Evolutionary conservation across 2,329 filamentous ascomycete genomes (phyloP), one percentile per base, ranked within the genome.

Genomic region (Claviceps sp.): DNA sequence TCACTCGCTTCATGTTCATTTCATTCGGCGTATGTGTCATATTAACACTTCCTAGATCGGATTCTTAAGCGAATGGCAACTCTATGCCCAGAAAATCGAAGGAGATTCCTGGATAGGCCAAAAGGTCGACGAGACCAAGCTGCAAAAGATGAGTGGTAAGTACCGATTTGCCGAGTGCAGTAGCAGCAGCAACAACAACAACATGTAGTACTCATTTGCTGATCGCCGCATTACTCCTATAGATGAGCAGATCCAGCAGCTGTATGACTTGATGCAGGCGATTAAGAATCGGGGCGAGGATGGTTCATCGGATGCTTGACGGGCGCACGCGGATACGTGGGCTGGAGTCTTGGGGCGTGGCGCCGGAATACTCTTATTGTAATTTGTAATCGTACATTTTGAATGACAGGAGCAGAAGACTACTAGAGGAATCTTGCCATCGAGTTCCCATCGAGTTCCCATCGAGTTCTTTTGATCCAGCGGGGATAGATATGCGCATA

Each of bases 61-160:
- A 1, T 98, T 98, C 67, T 75, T 98, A 59, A 91, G 87, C 0
- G 90, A 97, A 67, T 98, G 91, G 91, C 93, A 98, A 67, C 72
- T 88, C 50, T 98, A 97, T 64, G 90, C 89, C 2, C 91, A 98
- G 65, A 84, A 89, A 64, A 72, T 98, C 16, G 91, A 97, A 63
- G 91, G 90, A 0, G 85, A 95, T 50, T 67, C 76, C 0, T 97
- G 93, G 93, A 75, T 78, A 54, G 91, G 85, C 1, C 87, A 88
- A 57, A 91, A 84, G 65, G 76, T 97, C 65, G 91, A 97, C 57
- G 79, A 81, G 59, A 74, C 72, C 1, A 95, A 95, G 69, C 73
- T 97, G 52, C 84, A 89, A 55, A 96, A 95, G 69, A 87, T 97
- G 89, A 97, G 87, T 66, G 90, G 89, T 94, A 67, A 60, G 82